phyloP scores from a whole-genome alignment of 2,329 filamentous ascomycete genomes.

The Penicillium aurantiogriseum region DNA sequence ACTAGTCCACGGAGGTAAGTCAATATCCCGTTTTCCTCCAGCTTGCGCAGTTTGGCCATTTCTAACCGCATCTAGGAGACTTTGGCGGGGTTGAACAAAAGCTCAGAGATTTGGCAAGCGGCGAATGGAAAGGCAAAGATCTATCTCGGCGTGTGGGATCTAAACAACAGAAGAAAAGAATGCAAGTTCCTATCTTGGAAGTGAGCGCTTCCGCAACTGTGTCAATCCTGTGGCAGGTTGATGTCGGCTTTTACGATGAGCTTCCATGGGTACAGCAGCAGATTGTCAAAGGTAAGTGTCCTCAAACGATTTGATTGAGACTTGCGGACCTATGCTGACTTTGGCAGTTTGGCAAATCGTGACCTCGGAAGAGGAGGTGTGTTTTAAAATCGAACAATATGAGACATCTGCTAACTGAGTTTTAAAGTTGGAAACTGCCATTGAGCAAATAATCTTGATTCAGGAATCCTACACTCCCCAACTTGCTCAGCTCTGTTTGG shows the following conservation, averaged over 20 bases:
- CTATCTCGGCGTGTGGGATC: constrained; percentile 6
- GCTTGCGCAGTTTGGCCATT: no score
- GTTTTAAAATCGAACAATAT: not conserved
- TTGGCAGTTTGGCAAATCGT: constrained; percentile 13
- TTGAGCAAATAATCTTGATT: constrained; percentile 11
- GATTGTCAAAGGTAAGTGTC: constrained; percentile 18
- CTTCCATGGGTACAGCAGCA: constrained; percentile 16
- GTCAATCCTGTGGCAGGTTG: constrained; percentile 26
- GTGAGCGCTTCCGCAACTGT: constrained; percentile 9
- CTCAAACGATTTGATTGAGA: not conserved
- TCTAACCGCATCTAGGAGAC: not conserved
- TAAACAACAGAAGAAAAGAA: constrained; percentile 1
- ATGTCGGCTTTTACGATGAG: constrained; percentile 19
- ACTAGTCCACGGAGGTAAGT: constrained; percentile 1
- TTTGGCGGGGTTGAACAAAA: constrained; percentile 12
- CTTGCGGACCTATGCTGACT: not conserved
- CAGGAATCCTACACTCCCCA: constrained; percentile 7
- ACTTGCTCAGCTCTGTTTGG: constrained; percentile 1
- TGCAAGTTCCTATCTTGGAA: constrained; percentile 13
- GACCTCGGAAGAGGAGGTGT: constrained; percentile 5
- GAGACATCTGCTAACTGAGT: not conserved
- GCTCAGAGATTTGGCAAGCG: constrained; percentile 21
- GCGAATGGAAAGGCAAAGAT: constrained; percentile 18
- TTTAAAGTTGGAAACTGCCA: constrained; percentile 7
- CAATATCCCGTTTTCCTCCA: not conserved